Conservation (phyloP, 495 filamentous ascomycete species). For the Apodospora peruviana region DNA sequence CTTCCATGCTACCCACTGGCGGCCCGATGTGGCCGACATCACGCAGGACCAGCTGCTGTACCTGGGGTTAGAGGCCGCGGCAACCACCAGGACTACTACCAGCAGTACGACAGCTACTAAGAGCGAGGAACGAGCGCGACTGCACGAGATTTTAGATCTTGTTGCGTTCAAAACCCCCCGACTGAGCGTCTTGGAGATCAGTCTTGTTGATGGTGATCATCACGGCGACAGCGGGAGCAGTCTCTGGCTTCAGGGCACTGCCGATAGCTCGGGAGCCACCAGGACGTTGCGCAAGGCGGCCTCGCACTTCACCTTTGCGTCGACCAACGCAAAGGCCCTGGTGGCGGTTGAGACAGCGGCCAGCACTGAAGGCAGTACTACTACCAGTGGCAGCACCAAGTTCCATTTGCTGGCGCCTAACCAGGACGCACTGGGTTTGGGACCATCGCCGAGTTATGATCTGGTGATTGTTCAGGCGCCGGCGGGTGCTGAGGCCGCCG, state of each 20-base stretch:
- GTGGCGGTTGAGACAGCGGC: neutral
- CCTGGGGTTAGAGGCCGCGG: neutral
- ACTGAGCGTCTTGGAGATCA: constrained; percentile 22
- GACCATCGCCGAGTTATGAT: neutral
- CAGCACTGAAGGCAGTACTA: neutral
- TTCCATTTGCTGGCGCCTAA: neutral
- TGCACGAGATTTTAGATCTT: constrained; percentile 16
- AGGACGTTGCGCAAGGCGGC: neutral
- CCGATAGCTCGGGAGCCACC: neutral
- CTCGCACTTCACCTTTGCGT: neutral
- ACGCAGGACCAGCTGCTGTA: constrained; percentile 9
- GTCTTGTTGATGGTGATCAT: constrained; percentile 9
- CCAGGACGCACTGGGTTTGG: neutral
- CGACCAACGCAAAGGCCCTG: neutral
- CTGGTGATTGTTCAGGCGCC: neutral
- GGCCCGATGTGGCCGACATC: constrained; percentile 22
- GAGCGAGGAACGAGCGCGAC: neutral
- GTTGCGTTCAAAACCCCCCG: constrained; percentile 24
- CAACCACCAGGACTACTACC: neutral
- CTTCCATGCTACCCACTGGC: constrained; percentile 16
- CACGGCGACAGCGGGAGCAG: neutral
- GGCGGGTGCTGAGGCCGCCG: too few species aligned
- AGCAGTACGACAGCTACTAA: neutral
- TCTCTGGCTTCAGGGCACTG: neutral
- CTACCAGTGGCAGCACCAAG: neutral